Base-by-base conservation (phyloP, 345 rosid genomes). In the Eucalyptus virginea region DNA sequence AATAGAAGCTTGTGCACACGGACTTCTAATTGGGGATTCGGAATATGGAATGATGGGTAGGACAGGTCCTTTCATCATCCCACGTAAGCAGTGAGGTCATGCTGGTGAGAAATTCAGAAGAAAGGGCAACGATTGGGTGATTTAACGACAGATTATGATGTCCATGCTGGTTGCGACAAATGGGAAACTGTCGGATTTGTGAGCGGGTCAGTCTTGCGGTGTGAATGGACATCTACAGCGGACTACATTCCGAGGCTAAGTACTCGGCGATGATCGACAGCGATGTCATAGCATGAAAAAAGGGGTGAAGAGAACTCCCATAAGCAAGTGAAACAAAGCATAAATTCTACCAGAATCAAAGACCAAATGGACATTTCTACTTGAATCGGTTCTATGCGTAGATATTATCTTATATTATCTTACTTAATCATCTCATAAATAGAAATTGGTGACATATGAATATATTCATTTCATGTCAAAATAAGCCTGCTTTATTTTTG, bases 1-100 rank as follows among this genome's bases (percentile, higher is more conserved):
- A 4, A 9, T 0, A 56, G 28, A 56, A 2, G 2, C 30, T n/a
- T n/a, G n/a, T 56, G 6, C 62, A 2, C 62, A 2, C 62, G 11
- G 26, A 56, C 62, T 2, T 56, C 5, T 56, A 24, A 23, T 9
- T 24, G 62, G 2, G 62, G 13, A 56, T 0, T 56, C 13, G 2
- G 62, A 24, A 56, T 56, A 56, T 56, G 62, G 0, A 56, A 23
- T 56, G 62, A 56, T 56, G 30, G 62, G 62, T 0, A 24, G 30
- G 62, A 56, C 30, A 5, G 62, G 62, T 24, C 14, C 28, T 10
- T 56, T 56, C 62, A 52, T 50, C 54, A 54, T 24, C 62, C 62
- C 30, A 56, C 3, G 62, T 26, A 56, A 10, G 62, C 30, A 26
- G 13, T 56, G 62, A 56, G 14, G 62, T 56, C 62, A 56, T 56